These are phyloP conservation scores for Straminergon stramineum DNA, from an alignment of 225 moss, liverwort and hornwort species.

Conservation along the genomic window DNA sequence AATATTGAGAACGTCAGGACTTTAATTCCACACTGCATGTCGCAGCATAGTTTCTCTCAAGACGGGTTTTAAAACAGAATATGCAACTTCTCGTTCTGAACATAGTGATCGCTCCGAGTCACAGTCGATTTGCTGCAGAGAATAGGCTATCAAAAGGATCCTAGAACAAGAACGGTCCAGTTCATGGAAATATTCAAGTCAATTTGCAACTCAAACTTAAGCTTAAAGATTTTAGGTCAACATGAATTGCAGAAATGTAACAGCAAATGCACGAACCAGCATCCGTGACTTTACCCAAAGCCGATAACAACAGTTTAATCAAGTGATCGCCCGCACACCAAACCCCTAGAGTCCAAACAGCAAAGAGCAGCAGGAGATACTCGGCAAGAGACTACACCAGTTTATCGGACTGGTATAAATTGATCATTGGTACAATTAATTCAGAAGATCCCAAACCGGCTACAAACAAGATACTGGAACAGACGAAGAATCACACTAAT, in stretches of 20 bases:
- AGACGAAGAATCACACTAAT: not conserved
- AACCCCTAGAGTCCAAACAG: not conserved
- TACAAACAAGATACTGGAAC: not conserved
- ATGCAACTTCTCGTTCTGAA: too few relatives aligned
- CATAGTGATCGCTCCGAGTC: too few relatives aligned
- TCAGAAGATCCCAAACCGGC: not conserved
- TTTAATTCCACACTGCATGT: not conserved
- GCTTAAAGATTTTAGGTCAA: not conserved
- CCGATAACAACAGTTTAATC: not conserved
- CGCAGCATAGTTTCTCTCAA: too few relatives aligned
- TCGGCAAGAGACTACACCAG: not conserved
- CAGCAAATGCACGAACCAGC: too few relatives aligned
- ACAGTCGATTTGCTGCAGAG: too few relatives aligned
- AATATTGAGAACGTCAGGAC: not conserved
- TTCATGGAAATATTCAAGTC: too few relatives aligned
- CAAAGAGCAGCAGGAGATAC: not conserved
- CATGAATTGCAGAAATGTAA: too few relatives aligned
- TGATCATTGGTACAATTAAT: rapidly evolving
- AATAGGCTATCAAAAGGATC: too few relatives aligned
- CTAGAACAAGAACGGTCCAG: too few relatives aligned
- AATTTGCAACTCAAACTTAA: too few relatives aligned
- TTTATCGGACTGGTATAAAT: too few relatives aligned
- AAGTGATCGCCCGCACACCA: not conserved
- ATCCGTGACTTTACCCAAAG: not conserved
- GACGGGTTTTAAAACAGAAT: too few relatives aligned